Evolutionary conservation across 345 rosid species (phyloP).

Genomic region (Aegle marmelos): DNA sequence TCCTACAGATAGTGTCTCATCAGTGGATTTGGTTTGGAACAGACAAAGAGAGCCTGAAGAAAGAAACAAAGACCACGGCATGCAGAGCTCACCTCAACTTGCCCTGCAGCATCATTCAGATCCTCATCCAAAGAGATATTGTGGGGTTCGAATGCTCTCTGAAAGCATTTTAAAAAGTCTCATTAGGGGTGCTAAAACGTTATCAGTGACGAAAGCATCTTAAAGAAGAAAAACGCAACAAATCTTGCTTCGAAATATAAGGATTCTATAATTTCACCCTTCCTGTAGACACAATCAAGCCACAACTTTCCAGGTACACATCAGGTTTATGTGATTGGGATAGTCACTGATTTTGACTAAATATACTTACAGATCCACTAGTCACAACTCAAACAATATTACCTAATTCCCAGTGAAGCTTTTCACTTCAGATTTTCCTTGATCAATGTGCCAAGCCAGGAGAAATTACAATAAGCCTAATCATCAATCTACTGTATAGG

Average conservation of each 20-base stretch:
- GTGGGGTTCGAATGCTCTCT: conserved; percentile 75
- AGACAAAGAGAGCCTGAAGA: not conserved
- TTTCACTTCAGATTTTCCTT: not conserved
- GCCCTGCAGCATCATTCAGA: conserved; percentile 74
- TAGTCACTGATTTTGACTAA: not conserved
- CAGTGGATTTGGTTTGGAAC: not conserved
- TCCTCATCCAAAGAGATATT: conserved; percentile 80
- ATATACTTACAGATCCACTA: not conserved
- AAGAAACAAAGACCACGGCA: not conserved
- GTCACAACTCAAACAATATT: not conserved
- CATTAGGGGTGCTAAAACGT: not conserved
- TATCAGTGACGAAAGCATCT: not conserved
- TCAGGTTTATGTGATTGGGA: not conserved
- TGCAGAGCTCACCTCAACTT: conserved; percentile 62
- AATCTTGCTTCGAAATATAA: not conserved
- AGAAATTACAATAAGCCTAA: not conserved
- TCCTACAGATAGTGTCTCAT: conserved; percentile 33
- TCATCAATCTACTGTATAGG: not conserved
- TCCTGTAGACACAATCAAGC: not conserved
- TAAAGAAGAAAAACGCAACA: not conserved
- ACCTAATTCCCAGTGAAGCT: not conserved
- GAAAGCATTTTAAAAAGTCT: conserved; percentile 19
- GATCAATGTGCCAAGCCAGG: not conserved
- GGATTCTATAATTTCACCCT: not conserved
- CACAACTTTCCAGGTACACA: not conserved